Percentiles rank a stretch among this genome's conserved stretches.
Evolutionary conservation across 257 asterid species (phyloP).

Genomic region (Capsicum rhomboideum): DNA sequence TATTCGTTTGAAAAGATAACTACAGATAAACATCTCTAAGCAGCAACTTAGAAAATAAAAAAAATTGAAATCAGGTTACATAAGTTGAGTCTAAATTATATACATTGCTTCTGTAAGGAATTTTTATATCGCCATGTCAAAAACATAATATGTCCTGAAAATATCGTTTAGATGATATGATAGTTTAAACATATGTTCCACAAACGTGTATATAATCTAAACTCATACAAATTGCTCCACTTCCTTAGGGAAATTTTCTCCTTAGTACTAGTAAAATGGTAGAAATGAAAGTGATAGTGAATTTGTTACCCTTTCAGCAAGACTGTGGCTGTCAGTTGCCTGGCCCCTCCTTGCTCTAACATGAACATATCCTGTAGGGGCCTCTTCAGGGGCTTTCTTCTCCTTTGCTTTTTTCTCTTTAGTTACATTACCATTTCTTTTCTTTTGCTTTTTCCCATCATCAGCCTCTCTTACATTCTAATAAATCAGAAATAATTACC

Average conservation of each 20-base stretch:
- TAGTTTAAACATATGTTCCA: neutral
- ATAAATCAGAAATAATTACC: neutral
- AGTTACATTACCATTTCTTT: conserved; percentile 15
- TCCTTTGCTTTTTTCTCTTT: conserved; percentile 22
- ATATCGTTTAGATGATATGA: too few species aligned
- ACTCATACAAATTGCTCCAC: neutral
- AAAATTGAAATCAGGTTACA: neutral
- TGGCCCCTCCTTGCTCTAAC: conserved; percentile 89
- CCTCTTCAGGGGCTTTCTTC: conserved; percentile 19
- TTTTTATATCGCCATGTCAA: neutral
- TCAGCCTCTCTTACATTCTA: conserved; percentile 22
- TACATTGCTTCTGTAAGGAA: neutral
- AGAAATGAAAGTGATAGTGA: neutral
- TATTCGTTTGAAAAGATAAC: neutral
- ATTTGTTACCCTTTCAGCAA: conserved; percentile 66
- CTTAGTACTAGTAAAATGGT: too few species aligned
- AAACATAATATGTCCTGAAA: too few species aligned
- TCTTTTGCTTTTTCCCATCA: conserved; percentile 20
- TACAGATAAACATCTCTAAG: too few species aligned
- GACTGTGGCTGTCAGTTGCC: conserved; percentile 84
- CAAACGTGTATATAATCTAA: neutral
- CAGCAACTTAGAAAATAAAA: too few species aligned
- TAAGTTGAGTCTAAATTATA: neutral
- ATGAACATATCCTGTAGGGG: conserved; percentile 46
- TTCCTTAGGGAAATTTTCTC: too few species aligned